Evolutionary conservation across 305 asterid genomes (phyloP).

Genomic region (Ruellia speciosa): DNA sequence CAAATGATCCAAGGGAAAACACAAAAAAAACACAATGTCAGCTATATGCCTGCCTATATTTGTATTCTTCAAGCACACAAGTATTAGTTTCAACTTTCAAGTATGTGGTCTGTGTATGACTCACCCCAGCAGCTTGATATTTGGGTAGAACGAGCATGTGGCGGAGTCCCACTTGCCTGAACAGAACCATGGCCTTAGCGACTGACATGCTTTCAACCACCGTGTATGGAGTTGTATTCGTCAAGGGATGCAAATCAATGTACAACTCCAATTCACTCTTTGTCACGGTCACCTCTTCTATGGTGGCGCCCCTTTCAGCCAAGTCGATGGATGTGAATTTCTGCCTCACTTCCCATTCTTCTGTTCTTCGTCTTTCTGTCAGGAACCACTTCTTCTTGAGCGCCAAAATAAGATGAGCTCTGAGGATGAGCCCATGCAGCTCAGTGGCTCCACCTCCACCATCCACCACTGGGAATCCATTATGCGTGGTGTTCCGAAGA

Average conservation of each 20-base stretch:
- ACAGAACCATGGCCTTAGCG: conserved; percentile 80
- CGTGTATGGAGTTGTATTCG: conserved; percentile 75
- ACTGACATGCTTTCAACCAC: conserved; percentile 82
- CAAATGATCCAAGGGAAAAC: background rate
- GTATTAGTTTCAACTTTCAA: too few relatives aligned
- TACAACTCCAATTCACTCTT: conserved; percentile 77
- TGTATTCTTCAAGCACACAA: too few relatives aligned
- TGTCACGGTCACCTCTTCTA: conserved; percentile 57
- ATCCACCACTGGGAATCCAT: conserved; percentile 79
- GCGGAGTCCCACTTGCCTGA: conserved; percentile 83
- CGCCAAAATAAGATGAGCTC: conserved; percentile 66
- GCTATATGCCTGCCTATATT: too few relatives aligned
- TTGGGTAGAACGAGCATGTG: conserved; percentile 79
- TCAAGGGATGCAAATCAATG: conserved; percentile 76
- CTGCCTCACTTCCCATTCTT: conserved; percentile 82
- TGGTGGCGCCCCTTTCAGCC: conserved; percentile 63
- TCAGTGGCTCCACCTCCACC: conserved; percentile 45
- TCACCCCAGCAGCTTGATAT: conserved; percentile 73
- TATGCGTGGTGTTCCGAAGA: conserved; percentile 67
- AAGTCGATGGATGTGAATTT: conserved; percentile 66
- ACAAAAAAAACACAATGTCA: too few relatives aligned
- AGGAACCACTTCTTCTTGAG: conserved; percentile 82
- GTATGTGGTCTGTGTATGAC: conserved; percentile 12
- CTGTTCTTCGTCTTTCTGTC: conserved; percentile 51
- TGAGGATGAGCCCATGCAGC: conserved; percentile 66